Evolutionary conservation across 176 grass and related monocot species (phyloP).

Genomic region (Phyllostachys edulis): DNA sequence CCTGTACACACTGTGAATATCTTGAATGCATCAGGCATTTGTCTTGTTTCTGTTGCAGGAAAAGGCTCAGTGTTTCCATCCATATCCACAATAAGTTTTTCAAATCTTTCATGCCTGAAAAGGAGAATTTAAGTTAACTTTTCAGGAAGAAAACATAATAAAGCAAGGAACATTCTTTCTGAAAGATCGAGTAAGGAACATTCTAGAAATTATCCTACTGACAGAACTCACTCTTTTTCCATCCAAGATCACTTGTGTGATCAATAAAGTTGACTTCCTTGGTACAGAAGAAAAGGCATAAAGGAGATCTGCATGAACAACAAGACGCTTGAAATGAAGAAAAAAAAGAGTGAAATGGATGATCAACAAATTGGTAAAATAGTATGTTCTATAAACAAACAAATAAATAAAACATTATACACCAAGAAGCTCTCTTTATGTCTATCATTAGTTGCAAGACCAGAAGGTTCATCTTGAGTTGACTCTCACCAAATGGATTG

Average conservation of each 20-base stretch:
- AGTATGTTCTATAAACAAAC: not conserved
- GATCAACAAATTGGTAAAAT: not conserved
- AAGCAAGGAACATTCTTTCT: not conserved
- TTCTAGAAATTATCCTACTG: not conserved
- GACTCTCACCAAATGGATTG: not conserved
- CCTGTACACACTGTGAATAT: constrained; percentile 65
- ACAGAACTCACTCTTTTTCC: constrained; percentile 61
- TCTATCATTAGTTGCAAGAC: not conserved
- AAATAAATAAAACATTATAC: not conserved
- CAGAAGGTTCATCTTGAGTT: not conserved
- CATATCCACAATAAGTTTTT: constrained; percentile 70
- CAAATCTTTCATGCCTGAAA: constrained; percentile 65
- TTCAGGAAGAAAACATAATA: not conserved
- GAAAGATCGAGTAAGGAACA: not conserved
- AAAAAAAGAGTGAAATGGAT: not conserved
- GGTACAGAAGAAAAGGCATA: constrained; percentile 54
- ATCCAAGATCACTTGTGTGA: constrained; percentile 66
- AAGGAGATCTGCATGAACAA: constrained; percentile 57
- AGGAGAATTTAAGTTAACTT: not conserved
- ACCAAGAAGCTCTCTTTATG: not conserved
- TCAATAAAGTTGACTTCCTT: constrained; percentile 63
- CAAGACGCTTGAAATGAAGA: not conserved
- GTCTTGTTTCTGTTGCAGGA: constrained; percentile 41
- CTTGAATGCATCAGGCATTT: constrained; percentile 73
- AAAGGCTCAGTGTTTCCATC: constrained; percentile 38